Conservation (phyloP, 2,329 filamentous ascomycete genomes). For the Talaromyces sp. region DNA sequence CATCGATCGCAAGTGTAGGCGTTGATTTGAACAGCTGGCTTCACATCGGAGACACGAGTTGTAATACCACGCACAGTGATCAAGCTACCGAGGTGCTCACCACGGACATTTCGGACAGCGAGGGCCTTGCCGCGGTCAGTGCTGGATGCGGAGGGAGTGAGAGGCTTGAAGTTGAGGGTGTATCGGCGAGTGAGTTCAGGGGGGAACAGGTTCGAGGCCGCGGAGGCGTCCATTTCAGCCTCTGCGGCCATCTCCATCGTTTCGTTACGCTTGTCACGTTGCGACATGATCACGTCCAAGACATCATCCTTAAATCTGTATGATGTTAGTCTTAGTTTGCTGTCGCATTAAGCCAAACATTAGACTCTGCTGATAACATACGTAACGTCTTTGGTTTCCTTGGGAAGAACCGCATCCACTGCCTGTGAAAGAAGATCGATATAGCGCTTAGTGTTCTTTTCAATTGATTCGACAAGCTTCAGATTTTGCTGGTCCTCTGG, state of each 20-base stretch:
- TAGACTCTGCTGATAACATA: slow-evolving; percentile 46
- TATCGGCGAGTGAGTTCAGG: slow-evolving; percentile 90
- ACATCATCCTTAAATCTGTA: slow-evolving; percentile 93
- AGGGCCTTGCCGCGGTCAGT: slow-evolving; percentile 65
- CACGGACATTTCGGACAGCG: slow-evolving; percentile 90
- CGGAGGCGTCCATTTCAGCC: slow-evolving; percentile 63
- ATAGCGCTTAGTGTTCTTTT: slow-evolving; percentile 92
- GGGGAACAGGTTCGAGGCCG: slow-evolving; percentile 79
- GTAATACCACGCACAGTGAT: slow-evolving; percentile 95
- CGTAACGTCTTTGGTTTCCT: slow-evolving; percentile 75
- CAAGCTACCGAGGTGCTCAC: slow-evolving; percentile 87
- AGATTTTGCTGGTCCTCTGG: slow-evolving; percentile 71
- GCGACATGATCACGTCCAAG: slow-evolving; percentile 92
- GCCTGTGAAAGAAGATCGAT: slow-evolving; percentile 88
- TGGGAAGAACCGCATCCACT: slow-evolving; percentile 83
- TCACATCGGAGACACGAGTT: slow-evolving; percentile 95
- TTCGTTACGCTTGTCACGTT: slow-evolving; percentile 83
- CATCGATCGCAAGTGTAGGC: slow-evolving; percentile 97
- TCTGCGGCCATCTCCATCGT: slow-evolving; percentile 70
- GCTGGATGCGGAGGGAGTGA: slow-evolving; percentile 70
- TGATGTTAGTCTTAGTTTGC: slow-evolving; percentile 19
- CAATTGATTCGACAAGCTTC: slow-evolving; percentile 73
- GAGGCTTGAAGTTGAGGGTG: slow-evolving; percentile 92
- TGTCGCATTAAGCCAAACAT: background rate
- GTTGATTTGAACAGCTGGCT: slow-evolving; percentile 95